Percentiles rank a stretch among this genome's conserved stretches.
phyloP scores from a whole-genome alignment of 2,329 filamentous ascomycete species.

The Colletotrichum sojae region DNA sequence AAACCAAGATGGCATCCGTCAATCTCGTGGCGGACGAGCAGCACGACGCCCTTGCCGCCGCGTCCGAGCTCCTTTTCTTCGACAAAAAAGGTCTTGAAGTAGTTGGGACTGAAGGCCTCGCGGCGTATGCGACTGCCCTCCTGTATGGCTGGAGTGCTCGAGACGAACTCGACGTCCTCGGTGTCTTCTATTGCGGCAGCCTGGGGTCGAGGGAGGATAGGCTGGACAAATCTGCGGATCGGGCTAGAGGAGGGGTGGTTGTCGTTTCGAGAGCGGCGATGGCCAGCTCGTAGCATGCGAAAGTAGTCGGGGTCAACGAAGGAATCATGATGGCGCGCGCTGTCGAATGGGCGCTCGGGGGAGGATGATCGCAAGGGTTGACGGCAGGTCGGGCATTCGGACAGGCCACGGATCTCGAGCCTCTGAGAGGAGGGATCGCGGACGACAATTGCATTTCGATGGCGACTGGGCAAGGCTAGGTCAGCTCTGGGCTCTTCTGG shows the following conservation, averaged over 20 bases:
- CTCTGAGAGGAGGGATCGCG: slow-evolving; percentile 89
- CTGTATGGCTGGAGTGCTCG: slow-evolving; percentile 65
- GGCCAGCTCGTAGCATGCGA: slow-evolving; percentile 82
- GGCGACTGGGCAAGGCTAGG: slow-evolving; percentile 72
- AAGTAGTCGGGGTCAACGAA: slow-evolving; percentile 97
- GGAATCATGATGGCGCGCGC: slow-evolving; percentile 64
- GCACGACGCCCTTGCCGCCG: slow-evolving; percentile 93
- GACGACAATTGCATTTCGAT: slow-evolving; percentile 92
- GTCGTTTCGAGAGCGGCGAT: slow-evolving; percentile 60
- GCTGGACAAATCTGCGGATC: slow-evolving; percentile 67
- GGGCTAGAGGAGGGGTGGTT: slow-evolving; percentile 64
- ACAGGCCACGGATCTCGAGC: slow-evolving; percentile 83
- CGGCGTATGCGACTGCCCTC: slow-evolving; percentile 82
- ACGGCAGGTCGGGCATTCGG: slow-evolving; percentile 93
- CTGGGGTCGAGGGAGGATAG: slow-evolving; percentile 51
- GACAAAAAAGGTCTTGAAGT: slow-evolving; percentile 93
- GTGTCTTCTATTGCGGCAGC: slow-evolving; percentile 46
- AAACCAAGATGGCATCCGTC: slow-evolving; percentile 84
- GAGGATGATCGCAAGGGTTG: slow-evolving; percentile 72
- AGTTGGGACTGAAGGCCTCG: slow-evolving; percentile 90
- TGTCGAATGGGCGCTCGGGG: slow-evolving; percentile 66
- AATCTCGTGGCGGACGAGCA: slow-evolving; percentile 93
- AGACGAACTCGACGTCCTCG: slow-evolving; percentile 64
- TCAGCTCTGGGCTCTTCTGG: not conserved
- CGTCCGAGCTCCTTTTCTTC: slow-evolving; percentile 89